A percentile compares a stretch with the other conserved stretches of the same genome.
Evolutionary conservation across 2,329 filamentous ascomycete species (phyloP).

Genomic region (Teratosphaeriaceae sp.): DNA sequence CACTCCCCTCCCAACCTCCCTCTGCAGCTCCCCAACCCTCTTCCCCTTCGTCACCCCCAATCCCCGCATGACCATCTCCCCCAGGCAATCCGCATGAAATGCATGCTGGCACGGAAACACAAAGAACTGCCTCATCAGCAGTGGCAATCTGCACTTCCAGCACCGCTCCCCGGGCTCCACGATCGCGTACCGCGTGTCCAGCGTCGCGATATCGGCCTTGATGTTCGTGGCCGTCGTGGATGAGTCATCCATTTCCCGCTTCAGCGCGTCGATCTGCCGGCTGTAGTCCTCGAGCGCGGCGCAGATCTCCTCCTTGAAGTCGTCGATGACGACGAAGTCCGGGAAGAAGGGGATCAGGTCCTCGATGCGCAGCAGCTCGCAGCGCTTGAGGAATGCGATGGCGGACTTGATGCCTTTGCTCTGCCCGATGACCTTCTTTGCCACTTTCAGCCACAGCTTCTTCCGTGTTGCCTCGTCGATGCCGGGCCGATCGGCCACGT

Average conservation of each 20-base stretch:
- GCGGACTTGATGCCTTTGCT: conserved; percentile 77
- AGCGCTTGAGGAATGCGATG: conserved; percentile 87
- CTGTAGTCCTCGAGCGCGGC: conserved; percentile 87
- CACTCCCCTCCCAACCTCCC: conserved; percentile 67
- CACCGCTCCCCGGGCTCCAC: conserved; percentile 95
- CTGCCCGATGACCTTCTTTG: conserved; percentile 85
- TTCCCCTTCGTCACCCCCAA: conserved; percentile 68
- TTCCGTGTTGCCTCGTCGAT: conserved; percentile 72
- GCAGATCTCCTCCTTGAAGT: conserved; percentile 99
- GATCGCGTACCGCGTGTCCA: conserved; percentile 88
- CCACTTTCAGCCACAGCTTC: conserved; percentile 90
- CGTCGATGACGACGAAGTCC: conserved; percentile 96
- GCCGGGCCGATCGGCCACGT: conserved; percentile 80
- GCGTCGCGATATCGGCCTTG: conserved; percentile 75
- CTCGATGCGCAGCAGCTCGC: conserved; percentile 88
- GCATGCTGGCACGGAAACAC: conserved; percentile 98
- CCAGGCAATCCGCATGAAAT: conserved; percentile 93
- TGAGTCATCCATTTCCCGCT: conserved; percentile 93
- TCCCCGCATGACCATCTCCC: conserved; percentile 75
- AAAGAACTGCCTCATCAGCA: conserved; percentile 90
- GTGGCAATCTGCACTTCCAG: conserved; percentile 76
- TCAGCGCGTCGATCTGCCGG: conserved; percentile 79
- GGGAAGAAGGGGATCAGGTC: conserved; percentile 98
- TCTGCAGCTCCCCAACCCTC: conserved; percentile 78
- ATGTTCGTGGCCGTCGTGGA: conserved; percentile 86